Base-by-base conservation (phyloP, 805 yeast genomes). In the Nakazawaea wyomingensis region DNA sequence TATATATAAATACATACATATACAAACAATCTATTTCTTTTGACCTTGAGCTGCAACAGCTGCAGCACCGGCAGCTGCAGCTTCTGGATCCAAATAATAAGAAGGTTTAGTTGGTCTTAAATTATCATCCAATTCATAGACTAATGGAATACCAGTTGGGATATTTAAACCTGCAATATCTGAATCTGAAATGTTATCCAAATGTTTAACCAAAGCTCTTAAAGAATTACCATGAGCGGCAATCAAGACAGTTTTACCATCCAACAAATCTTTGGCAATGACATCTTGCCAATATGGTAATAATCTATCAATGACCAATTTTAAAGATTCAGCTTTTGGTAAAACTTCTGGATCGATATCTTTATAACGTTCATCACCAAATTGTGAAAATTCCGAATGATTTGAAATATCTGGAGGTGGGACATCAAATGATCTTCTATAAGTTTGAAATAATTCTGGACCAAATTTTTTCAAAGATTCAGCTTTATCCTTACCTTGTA, bases 61-160 rank as follows among this genome's bases (percentile, higher is more conserved):
- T 63, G 97, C 97, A 54, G 97, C 98, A 78, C 98, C 98, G 44
- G 96, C 96, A 53, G 90, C 96, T 61, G 98, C 98, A 61, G 97
- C 98, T 75, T 88, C 97, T 61, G 98, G 98, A 74, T 90, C 98
- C 71, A 90, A 83, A 82, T 90, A 90, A 80, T 90, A 88, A 57
- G 95, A 81, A 56, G 88, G 85, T 82, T 89, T 89, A 64, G 82
- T 74, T 71, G 97, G 97, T 71, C 80, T 79, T 71, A 90, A 80
- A 61, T 77, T 63, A 43, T 76, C 84, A 66, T 90, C 96, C 63
- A 90, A 81, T 74, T 91, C 97, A 74, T 85, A 91, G 50, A 91
- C 96, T 72, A 90, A 81, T 64, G 98, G 98, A 55, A 90, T 91
- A 77, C 96, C 98, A 57, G 97, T 90, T 71, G 98, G 97, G 65